Base-by-base conservation (phyloP, 1,284 basidiomycete species). In the Fomitopsis palustris region DNA sequence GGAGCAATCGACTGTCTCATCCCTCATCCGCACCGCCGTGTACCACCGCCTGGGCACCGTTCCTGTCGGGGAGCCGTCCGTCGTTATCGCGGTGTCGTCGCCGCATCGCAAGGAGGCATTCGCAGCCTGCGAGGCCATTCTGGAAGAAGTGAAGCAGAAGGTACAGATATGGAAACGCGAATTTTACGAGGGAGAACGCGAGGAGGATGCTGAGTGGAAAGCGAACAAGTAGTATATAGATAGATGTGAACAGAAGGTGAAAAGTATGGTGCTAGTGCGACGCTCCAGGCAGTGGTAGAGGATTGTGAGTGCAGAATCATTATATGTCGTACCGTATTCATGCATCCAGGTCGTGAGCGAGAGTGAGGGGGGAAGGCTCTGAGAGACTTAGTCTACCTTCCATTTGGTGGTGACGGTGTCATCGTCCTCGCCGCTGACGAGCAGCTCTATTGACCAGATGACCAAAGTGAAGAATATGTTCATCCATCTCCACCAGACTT, bases 111-210 rank as follows among this genome's bases (percentile, higher is more conserved):
- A 86, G 64, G 90, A 92, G 68, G 86, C 92, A 2, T 95, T 95
- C 69, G 74, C 79, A 53, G 87, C 87, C 14, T 93, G 91, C 68
- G 93, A 95, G 72, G 84, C 78, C 69, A 84, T 94, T 61, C 78
- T 96, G 19, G 94, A 96, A 72, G 82, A 89, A 59, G 86, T 95
- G 59, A 96, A 96, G 77, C 75, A 77, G 61, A 87, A 84, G 65
- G 92, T 83, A 35, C 92, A 92, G 70, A 88, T 96, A 64, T 96
- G 94, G 93, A 96, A 96, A 77, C 77, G 88, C 66, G 94, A 96
- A 70, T 90, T 85, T 67, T 95, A 95, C 69, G 84, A 86, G 68
- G 87, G 83, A 9, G 80, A 83, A 64, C 72, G 72, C 55, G 84
- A 86, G 39, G 80, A 78, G 52, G 78, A 78, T 55, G 86, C 88